Evolutionary conservation across 495 filamentous ascomycete genomes (phyloP).

Genomic region (Aspergillus nanangensis): DNA sequence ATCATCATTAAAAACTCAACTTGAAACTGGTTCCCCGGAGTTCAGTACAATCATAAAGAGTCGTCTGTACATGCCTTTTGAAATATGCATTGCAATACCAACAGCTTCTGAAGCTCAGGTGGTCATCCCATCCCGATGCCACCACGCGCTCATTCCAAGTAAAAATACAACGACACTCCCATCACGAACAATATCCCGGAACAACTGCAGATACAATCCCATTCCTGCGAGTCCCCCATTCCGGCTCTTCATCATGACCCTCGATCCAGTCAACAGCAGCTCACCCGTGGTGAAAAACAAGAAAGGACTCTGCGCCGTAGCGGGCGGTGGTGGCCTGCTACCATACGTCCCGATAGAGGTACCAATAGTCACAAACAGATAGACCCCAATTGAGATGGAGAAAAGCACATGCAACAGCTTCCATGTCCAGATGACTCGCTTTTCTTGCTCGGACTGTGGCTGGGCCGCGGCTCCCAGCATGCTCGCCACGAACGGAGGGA

Average conservation of each 20-base stretch:
- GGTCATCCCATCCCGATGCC: constrained; percentile 39
- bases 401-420: constrained; percentile 71
- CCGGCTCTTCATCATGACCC: constrained; percentile 55
- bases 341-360: constrained; percentile 36
- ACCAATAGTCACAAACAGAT: constrained; percentile 48
- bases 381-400: constrained; percentile 65
- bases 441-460: constrained; percentile 33
- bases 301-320: constrained; percentile 62
- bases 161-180: constrained; percentile 74
- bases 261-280: constrained; percentile 61
- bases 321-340: constrained; percentile 55
- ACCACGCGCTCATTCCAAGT: constrained; percentile 68
- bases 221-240: constrained; percentile 38
- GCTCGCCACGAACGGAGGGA: constrained; percentile 43
- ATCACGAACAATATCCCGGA: constrained; percentile 61
- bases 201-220: constrained; percentile 53
- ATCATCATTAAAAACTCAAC: no score
- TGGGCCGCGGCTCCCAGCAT: constrained; percentile 28
- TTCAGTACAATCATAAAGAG: no score
- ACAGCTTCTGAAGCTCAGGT: neutral
- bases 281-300: constrained; percentile 80
- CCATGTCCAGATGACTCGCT: constrained; percentile 58
- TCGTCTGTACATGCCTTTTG: no score
- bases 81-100: no score
- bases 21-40: no score